A percentile compares a stretch with the other conserved stretches of the same genome.
Conservation (phyloP, 768 basidiomycete genomes). For the Tulasnella sp. region DNA sequence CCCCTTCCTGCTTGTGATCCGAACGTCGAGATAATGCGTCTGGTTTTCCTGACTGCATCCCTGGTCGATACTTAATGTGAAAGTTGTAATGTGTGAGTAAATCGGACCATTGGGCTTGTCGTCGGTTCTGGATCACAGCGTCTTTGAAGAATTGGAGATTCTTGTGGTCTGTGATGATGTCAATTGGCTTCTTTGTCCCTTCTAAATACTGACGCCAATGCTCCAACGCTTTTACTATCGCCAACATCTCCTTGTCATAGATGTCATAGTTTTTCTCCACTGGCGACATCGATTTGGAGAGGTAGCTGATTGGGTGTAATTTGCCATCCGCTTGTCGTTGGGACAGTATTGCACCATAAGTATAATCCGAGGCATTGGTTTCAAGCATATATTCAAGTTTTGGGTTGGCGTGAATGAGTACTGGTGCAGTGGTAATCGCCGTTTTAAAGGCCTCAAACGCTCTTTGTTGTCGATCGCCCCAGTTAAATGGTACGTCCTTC, state of each 20-base stretch:
- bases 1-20: constrained; percentile 22
- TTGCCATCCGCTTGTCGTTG: not conserved
- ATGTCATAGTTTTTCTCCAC: constrained; percentile 39
- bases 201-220: constrained; percentile 28
- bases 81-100: constrained; percentile 31
- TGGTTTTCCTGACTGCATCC: not conserved
- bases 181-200: constrained; percentile 22
- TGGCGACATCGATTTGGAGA: constrained; percentile 26
- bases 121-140: constrained; percentile 30
- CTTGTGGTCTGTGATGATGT: constrained; percentile 29
- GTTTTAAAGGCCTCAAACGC: constrained; percentile 3
- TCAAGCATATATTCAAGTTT: not conserved
- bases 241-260: constrained; percentile 41
- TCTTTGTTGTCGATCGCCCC: not conserved
- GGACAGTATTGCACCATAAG: not conserved
- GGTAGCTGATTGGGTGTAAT: constrained; percentile 30
- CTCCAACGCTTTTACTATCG: constrained; percentile 30
- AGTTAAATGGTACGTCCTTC: not conserved
- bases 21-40: constrained; percentile 23
- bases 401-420: not conserved
- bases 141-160: constrained; percentile 36
- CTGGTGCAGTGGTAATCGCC: constrained; percentile 9
- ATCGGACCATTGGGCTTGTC: constrained; percentile 35
- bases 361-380: not conserved
- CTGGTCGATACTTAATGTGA: constrained; percentile 24